Base-by-base conservation (phyloP, 352 stramenopile species). In the Globisporangium paroecandrum region DNA sequence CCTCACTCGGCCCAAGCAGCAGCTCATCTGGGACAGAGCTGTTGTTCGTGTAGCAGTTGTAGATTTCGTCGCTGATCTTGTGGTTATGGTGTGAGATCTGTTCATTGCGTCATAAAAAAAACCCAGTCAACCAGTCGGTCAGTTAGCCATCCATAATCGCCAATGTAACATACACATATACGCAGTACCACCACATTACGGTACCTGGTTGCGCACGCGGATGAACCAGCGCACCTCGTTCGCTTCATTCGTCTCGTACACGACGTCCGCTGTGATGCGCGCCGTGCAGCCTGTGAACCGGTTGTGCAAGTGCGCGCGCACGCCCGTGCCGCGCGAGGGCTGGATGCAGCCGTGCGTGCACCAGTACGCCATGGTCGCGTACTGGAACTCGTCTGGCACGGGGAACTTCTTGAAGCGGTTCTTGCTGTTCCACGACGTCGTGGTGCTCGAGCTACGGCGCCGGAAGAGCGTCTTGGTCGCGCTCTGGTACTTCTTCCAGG, bases 291-390 rank as follows among this genome's bases (percentile, higher is more conserved):
- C 85, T 1, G 85, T 94, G 71, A 89, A 94, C 4, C 85, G 82
- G 68, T 90, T 91, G 70, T 92, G 85, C 32, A 90, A 58, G 62
- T 93, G 85, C 18, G 82, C 82, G 1, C 85, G 83, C n/a, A 94
- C 82, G 13, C 85, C 85, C 18, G 85, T 87, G 51, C 85, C 75
- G 2, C 85, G 74, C 9, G 85, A 91, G 6, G 80, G 82, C 70
- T 94, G 85, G 64, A 92, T 90, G 57, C 85, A 94, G 54, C 85
- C 85, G 56, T 94, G 85, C 0, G 85, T 94, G 69, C 85, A 94
- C 85, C 83, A 94, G 70, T 94, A 94, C 46, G 83, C 76, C 83
- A 94, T 94, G 13, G 83, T 94, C 27, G 85, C 85, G 65, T 91
- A 94, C 71, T 83, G 84, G 62, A 94, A 94, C 55, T 74, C 65